Base-by-base conservation (phyloP, 371 early-diverging fungal species). In the Mucor indicus region DNA sequence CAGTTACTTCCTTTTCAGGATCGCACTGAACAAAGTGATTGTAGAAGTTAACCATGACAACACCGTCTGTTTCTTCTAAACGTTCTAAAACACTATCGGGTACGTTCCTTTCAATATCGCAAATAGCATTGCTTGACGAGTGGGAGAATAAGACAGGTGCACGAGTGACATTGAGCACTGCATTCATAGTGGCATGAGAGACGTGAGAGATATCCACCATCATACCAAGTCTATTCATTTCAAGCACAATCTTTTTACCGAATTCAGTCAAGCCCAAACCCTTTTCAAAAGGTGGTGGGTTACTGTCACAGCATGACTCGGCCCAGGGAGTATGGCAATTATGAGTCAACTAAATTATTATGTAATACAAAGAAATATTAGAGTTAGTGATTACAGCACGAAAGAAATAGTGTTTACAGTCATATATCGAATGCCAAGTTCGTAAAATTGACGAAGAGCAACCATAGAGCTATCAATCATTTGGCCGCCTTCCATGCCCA, bases 221-320 rank as follows among this genome's bases (percentile, higher is more conserved):
- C 85, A 86, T 83, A 10, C 87, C 87, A 7, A 86, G 48, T 1
- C 81, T 60, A 56, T 87, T 87, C 87, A 85, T 84, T 56, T 87
- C 87, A 13, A 47, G 19, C 13, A 85, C 62, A 9, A 85, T 59
- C 23, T 62, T 50, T 23, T 69, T 59, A 8, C 87, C 87, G 56
- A 80, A 84, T 2, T 47, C 50, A 6, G 84, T 77, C 37, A 87
- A 61, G 0, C 87, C 85, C 24, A 67, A 38, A 1, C 67, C 71
- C 11, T 57, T 54, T 13, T 59, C 63, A 48, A 82, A 81, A 1
- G 77, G 38, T 20, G 82, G 80, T 25, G 65, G 55, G 3, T 44
- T 49, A 15, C 73, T 55, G 30, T 72, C 73, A 27, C 73, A 66
- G 44, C 79, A 79, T 3, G 83, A 79, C 31, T 82, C 84, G 3